These are phyloP conservation scores for Medicago truncatula DNA, from an alignment of 306 rosid species.

Conservation along the genomic window MtrunA17r5.0-ANR NC_053044.1:2151501-2152000, in stretches of 20 bases:
- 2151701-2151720: background rate
- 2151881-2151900: slow-evolving; percentile 84
- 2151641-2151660: background rate
- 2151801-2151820: slow-evolving; percentile 23
- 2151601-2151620: slow-evolving; percentile 87
- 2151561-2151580: slow-evolving; percentile 37
- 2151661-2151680: slow-evolving; percentile 18
- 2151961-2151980: background rate
- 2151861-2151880: slow-evolving; percentile 83
- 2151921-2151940: slow-evolving; percentile 7
- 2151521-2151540: slow-evolving; percentile 35
- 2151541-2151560: slow-evolving; percentile 29
- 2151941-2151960: slow-evolving; percentile 16
- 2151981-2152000: background rate
- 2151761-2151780: background rate
- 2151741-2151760: background rate
- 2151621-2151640: slow-evolving; percentile 76
- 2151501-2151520: background rate
- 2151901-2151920: slow-evolving; percentile 82
- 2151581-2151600: slow-evolving; percentile 78
- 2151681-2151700: background rate
- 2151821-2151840: slow-evolving; percentile 51
- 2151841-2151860: slow-evolving; percentile 81
- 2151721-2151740: slow-evolving; percentile 4
- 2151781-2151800: background rate